Evolutionary conservation across 2,329 filamentous ascomycete species (phyloP).

Genomic region (Lasiodiplodia theobromae): DNA sequence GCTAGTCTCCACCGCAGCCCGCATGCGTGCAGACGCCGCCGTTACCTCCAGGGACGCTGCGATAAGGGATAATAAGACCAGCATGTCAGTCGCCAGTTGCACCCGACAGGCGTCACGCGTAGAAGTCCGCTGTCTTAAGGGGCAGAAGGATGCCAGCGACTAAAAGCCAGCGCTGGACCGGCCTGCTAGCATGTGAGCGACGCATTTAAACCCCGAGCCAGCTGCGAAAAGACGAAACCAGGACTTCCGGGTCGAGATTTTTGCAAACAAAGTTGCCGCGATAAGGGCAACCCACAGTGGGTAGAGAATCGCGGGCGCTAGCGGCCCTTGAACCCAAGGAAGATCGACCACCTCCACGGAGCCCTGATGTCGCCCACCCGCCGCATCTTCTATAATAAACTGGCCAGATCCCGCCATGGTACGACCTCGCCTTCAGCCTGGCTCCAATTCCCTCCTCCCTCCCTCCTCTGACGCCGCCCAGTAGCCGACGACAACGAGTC

Average conservation of each 20-base stretch:
- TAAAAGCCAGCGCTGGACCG: conserved; percentile 1
- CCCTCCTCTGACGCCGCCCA: conserved; percentile 5
- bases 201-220: neutral
- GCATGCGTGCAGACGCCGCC: neutral
- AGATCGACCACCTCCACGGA: conserved; percentile 27
- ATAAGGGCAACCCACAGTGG: conserved; percentile 10
- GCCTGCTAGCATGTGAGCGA: neutral
- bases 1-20: conserved; percentile 7
- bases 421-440: conserved; percentile 1
- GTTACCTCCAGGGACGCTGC: neutral
- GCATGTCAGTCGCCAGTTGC: conserved; percentile 22
- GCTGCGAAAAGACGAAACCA: neutral
- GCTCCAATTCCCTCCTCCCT: neutral
- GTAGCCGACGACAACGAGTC: neutral
- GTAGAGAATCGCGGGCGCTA: conserved; percentile 19
- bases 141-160: neutral
- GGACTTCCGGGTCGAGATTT: neutral
- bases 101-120: conserved; percentile 23
- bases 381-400: conserved; percentile 19
- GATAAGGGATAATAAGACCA: conserved; percentile 1
- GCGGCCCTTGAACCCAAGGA: conserved; percentile 12
- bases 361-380: conserved; percentile 18
- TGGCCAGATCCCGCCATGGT: conserved; percentile 16
- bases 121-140: neutral
- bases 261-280: neutral